Evolutionary conservation across 306 rosid genomes (phyloP).

Genomic region (Cucumis cinereus): DNA sequence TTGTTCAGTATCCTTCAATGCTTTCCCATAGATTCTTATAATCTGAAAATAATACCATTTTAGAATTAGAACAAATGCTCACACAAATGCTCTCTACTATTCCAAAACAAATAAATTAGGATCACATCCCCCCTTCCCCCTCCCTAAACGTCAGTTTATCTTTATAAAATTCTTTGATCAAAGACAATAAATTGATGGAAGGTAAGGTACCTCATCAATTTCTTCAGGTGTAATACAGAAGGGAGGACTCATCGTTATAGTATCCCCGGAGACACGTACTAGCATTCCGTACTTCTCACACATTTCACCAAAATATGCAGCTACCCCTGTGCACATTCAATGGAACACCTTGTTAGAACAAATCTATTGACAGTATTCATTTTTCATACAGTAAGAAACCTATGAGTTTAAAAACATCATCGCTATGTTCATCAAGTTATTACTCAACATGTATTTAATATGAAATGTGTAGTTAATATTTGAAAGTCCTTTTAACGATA

Average conservation of each 20-base stretch:
- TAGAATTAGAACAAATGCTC: background rate
- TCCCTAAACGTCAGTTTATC: too few species aligned
- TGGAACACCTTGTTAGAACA: background rate
- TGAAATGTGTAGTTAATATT: background rate
- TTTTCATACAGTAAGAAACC: background rate
- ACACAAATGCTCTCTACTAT: too few species aligned
- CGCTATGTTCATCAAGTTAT: background rate
- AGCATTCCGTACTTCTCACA: constrained; percentile 74
- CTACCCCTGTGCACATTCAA: constrained; percentile 33
- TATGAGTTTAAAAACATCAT: background rate
- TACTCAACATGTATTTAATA: background rate
- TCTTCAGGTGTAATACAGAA: constrained; percentile 49
- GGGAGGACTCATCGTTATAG: constrained; percentile 83
- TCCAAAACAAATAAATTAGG: too few species aligned
- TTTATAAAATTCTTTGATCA: background rate
- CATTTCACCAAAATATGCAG: constrained; percentile 70
- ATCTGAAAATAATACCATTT: constrained; percentile 29
- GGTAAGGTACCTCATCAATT: constrained; percentile 57
- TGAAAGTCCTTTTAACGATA: background rate
- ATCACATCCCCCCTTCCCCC: too few species aligned
- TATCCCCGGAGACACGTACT: constrained; percentile 72
- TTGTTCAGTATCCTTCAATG: constrained; percentile 58
- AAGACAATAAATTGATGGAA: background rate
- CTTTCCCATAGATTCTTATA: constrained; percentile 64
- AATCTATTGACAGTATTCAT: background rate